Conservation (phyloP, 2,329 filamentous ascomycete species). For the Xylariaceae sp. region DNA sequence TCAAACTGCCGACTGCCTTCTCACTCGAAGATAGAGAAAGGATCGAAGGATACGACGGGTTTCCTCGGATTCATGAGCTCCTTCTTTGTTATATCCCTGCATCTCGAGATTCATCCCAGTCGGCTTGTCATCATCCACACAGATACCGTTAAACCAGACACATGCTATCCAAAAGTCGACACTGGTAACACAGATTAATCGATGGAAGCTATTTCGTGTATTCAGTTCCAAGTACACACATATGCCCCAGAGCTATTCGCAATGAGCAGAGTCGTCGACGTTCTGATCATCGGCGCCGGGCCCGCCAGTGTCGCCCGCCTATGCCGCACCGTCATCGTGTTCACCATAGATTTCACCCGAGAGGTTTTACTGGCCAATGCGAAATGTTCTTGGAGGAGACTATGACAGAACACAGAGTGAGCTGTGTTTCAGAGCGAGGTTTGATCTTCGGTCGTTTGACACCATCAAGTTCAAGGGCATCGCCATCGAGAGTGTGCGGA, state of each 20-base stretch:
- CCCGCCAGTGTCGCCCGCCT: slow-evolving; percentile 37
- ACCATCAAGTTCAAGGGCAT: slow-evolving; percentile 21
- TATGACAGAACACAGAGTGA: slow-evolving; percentile 13
- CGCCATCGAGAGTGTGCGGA: slow-evolving; percentile 16
- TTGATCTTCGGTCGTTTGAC: neutral
- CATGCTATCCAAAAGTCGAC: no score
- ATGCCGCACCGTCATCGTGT: slow-evolving; percentile 36
- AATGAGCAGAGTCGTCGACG: slow-evolving; percentile 24
- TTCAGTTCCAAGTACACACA: neutral
- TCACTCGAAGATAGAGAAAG: no score
- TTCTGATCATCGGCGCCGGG: slow-evolving; percentile 35
- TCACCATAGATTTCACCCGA: slow-evolving; percentile 33
- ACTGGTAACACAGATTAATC: neutral
- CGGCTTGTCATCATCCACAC: no score
- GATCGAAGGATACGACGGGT: no score
- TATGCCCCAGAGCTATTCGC: neutral
- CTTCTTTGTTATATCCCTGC: no score
- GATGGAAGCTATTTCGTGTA: neutral
- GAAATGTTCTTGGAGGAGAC: slow-evolving; percentile 34
- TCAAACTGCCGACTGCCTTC: no score
- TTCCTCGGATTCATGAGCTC: no score
- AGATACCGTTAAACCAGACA: no score
- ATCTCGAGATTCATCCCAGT: no score
- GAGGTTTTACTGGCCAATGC: slow-evolving; percentile 32
- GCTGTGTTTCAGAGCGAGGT: no score